Percentiles rank a stretch among this genome's conserved stretches.
Evolutionary conservation across 164 flowering plant genomes (phyloP).

Genomic region (Chloranthus sessilifolius): DNA sequence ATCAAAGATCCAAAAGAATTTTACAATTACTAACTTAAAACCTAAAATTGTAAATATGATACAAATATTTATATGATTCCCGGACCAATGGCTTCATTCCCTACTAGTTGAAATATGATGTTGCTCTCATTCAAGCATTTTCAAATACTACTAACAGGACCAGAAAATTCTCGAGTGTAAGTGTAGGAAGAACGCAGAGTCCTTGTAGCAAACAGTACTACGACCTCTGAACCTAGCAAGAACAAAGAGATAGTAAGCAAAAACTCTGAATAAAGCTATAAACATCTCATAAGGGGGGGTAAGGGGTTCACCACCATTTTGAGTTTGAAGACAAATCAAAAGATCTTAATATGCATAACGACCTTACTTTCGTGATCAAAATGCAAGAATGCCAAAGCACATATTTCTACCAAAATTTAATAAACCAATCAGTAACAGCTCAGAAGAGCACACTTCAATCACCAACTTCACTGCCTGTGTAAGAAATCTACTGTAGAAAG

Average conservation of each 20-base stretch:
- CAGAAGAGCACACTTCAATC: too few species aligned
- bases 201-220: neutral
- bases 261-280: too few species aligned
- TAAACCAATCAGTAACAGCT: too few species aligned
- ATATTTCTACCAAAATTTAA: too few species aligned
- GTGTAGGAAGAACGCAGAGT: neutral
- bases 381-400: too few species aligned
- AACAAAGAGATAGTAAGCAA: neutral
- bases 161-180: neutral
- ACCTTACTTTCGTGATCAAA: too few species aligned
- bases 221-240: slow-evolving; percentile 2
- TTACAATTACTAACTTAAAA: slow-evolving; percentile 11
- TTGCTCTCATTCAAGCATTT: neutral
- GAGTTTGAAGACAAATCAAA: too few species aligned
- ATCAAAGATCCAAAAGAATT: slow-evolving; percentile 14
- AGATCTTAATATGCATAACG: too few species aligned
- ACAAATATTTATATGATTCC: slow-evolving; percentile 26
- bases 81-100: slow-evolving; percentile 52
- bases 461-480: too few species aligned
- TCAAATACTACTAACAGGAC: slow-evolving; percentile 9
- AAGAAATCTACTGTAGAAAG: too few species aligned
- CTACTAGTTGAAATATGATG: slow-evolving; percentile 18
- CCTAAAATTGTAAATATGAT: slow-evolving; percentile 21
- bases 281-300: too few species aligned
- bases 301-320: too few species aligned